A percentile compares a stretch with the other conserved stretches of the same genome.
Conservation (phyloP, 2,329 filamentous ascomycete genomes). For the Trichoderma sp. region DNA sequence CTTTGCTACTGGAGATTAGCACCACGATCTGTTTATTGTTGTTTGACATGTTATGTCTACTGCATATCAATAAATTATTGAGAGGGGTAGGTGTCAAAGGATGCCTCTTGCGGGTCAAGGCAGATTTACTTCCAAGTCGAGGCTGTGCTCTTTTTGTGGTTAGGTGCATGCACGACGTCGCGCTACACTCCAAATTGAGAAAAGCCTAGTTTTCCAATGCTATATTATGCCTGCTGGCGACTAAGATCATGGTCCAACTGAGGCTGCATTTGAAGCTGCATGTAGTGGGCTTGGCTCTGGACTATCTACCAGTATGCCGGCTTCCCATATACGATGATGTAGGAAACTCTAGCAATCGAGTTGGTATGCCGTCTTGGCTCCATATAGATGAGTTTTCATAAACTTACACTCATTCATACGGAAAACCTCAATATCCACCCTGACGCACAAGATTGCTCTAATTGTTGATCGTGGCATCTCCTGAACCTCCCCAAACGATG, state of each 20-base stretch:
- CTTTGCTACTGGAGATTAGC: fast-evolving
- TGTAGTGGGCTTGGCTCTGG: background rate
- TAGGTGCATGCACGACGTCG: background rate
- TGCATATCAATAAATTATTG: background rate
- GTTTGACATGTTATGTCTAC: background rate
- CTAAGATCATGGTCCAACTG: background rate
- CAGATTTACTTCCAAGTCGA: background rate
- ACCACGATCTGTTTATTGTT: background rate
- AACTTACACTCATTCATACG: background rate
- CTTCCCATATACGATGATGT: background rate
- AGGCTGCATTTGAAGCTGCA: background rate
- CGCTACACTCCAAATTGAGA: background rate
- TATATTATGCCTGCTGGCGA: background rate
- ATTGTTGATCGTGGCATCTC: background rate
- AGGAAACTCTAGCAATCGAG: fast-evolving
- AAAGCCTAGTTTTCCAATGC: background rate
- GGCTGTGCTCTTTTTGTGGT: background rate
- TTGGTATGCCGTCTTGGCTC: background rate
- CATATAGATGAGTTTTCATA: background rate
- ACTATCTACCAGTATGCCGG: background rate
- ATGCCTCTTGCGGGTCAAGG: background rate
- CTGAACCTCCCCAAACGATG: background rate
- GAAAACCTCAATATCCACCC: background rate
- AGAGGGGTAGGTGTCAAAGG: background rate
- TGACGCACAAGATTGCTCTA: background rate